Base-by-base conservation (phyloP, 1,139 yeast genomes). In the Arxiozyma slooffiae region DNA sequence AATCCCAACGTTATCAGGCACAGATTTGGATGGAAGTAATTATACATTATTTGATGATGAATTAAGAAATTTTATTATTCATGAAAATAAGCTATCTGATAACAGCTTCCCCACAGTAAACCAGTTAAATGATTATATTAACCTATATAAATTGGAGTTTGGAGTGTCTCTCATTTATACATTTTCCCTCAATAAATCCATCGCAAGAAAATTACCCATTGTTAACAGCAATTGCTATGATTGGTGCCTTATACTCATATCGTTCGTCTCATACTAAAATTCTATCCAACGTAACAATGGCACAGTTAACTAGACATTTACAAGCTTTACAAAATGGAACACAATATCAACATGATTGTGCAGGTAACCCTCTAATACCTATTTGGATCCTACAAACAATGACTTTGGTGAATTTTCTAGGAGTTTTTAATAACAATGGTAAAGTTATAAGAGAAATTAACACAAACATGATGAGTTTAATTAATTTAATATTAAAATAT, bases 221-320 rank as follows among this genome's bases (percentile, higher is more conserved):
- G 50, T 68, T 88, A 7, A 70, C 88, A 50, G 79, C 94, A 8
- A 84, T 89, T 79, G 85, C 95, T 1, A 85, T 95, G n/a, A 79
- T 89, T 53, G 97, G 97, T 42, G 96, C 97, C 0, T 73, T 89
- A 24, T 87, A 87, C 61, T 80, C 87, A 1, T 87, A 85, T 67
- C 95, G 88, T 64, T 85, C 87, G 34, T 72, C 82, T 38, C 85
- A 85, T 62, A 85, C 96, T 0, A 76, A 84, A 59, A 73, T 85
- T 23, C 72, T 89, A 52, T 88, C 86, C 68, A 88, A 87, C 63
- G 76, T 88, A 50, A 81, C 95, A 14, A 78, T 90, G 60, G 80
- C 78, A 57, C 82, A 87, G 57, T 82, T 87, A 53, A 94, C 86
- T 60, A 80, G 80, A 38, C 18, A 20, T 8, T 24, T 44, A 38